A percentile compares a stretch with the other conserved stretches of the same genome.
Evolutionary conservation across 176 grass and related monocot genomes (phyloP).

Genomic region (sorghum (Sorghum bicolor)): DNA sequence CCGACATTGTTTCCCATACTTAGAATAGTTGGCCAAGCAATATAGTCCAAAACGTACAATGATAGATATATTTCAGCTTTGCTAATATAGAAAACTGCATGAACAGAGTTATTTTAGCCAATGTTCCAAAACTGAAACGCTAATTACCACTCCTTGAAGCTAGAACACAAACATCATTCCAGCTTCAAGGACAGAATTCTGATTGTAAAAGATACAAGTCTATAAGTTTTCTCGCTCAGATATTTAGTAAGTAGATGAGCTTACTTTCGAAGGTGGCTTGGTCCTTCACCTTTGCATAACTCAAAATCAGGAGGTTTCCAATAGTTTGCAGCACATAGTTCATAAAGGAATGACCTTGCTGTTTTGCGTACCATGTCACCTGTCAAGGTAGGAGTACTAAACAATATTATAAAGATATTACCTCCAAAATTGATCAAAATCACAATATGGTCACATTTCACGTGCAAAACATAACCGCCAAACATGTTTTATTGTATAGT

Average conservation of each 20-base stretch:
- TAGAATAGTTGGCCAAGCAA: not conserved
- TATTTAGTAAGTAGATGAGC: constrained; percentile 4
- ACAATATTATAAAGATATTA: constrained; percentile 13
- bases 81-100: not conserved
- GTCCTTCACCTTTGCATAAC: constrained; percentile 72
- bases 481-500: not conserved
- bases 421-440: constrained; percentile 21
- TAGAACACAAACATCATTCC: not conserved
- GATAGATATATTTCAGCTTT: not conserved
- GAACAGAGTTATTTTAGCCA: not conserved
- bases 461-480: not conserved
- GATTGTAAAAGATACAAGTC: too few relatives aligned
- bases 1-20: not conserved
- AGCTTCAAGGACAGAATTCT: not conserved
- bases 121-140: not conserved
- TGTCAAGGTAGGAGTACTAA: constrained; percentile 10
- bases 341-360: constrained; percentile 66
- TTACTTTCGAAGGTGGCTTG: constrained; percentile 72
- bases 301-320: constrained; percentile 69
- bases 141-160: not conserved
- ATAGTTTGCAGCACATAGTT: constrained; percentile 67
- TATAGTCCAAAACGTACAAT: not conserved
- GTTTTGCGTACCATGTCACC: constrained; percentile 59
- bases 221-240: too few relatives aligned
- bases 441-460: not conserved